Conservation (phyloP, 169 alveolate genomes). For the Plasmodium malariae region DNA sequence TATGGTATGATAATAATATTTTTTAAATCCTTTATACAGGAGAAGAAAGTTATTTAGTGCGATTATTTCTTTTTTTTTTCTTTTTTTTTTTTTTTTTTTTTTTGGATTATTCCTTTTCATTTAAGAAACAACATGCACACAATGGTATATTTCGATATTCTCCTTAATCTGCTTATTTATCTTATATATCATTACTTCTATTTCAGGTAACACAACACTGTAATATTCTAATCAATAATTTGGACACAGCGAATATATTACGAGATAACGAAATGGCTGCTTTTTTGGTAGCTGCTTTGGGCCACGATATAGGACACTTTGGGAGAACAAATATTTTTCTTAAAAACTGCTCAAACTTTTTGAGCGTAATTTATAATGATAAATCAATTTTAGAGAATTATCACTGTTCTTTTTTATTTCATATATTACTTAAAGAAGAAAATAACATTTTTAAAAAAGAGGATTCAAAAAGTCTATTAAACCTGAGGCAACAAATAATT, state of each 20-base stretch:
- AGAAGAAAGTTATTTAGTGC: background rate
- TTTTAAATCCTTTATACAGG: background rate
- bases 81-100: too few relatives aligned
- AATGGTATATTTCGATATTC: background rate
- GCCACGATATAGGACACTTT: conserved; percentile 95
- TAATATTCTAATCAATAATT: conserved; percentile 41
- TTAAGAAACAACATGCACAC: too few relatives aligned
- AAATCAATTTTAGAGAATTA: conserved; percentile 93
- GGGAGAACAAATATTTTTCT: conserved; percentile 91
- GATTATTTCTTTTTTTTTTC: background rate
- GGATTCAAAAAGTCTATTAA: conserved; percentile 34
- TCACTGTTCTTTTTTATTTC: conserved; percentile 92
- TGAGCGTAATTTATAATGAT: conserved; percentile 94
- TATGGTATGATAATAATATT: conserved; percentile 33
- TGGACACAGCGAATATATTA: conserved; percentile 61
- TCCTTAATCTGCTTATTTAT: background rate
- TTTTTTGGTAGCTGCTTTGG: conserved; percentile 90
- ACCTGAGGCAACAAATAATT: conserved; percentile 89
- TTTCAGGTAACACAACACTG: conserved; percentile 69
- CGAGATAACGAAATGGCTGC: conserved; percentile 79
- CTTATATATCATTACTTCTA: background rate
- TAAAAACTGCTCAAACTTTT: conserved; percentile 84
- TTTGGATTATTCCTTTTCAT: too few relatives aligned
- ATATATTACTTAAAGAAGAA: conserved; percentile 78
- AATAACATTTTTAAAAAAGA: conserved; percentile 80